Percentiles rank a stretch among this genome's conserved stretches.
Conservation (phyloP, 306 rosid genomes). For the Calophaca sinica region DNA sequence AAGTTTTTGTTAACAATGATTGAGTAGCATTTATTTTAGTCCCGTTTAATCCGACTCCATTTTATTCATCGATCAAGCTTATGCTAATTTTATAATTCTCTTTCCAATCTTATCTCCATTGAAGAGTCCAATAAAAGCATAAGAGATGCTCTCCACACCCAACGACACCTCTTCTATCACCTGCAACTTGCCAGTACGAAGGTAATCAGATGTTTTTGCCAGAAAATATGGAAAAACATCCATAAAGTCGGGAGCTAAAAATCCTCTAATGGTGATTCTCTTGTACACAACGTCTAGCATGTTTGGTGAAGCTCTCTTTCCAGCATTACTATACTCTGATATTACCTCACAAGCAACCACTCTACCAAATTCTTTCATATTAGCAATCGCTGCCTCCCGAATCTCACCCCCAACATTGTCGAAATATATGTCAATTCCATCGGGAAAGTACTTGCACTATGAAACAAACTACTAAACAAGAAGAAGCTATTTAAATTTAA, state of each 20-base stretch:
- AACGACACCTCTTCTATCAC: constrained; percentile 60
- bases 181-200: constrained; percentile 55
- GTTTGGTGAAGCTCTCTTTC: constrained; percentile 54
- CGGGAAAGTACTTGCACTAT: constrained; percentile 59
- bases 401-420: constrained; percentile 81
- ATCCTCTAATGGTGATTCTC: constrained; percentile 65
- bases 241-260: constrained; percentile 52
- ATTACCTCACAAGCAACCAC: constrained; percentile 71
- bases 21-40: too few relatives aligned
- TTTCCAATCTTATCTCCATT: constrained; percentile 70
- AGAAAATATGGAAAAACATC: constrained; percentile 50
- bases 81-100: constrained; percentile 56
- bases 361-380: constrained; percentile 70
- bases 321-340: constrained; percentile 56
- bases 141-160: constrained; percentile 66
- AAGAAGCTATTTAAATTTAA: not conserved
- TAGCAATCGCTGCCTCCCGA: constrained; percentile 67
- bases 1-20: too few relatives aligned
- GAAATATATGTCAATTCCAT: constrained; percentile 76
- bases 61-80: constrained; percentile 15
- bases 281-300: constrained; percentile 69
- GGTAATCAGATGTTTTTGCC: constrained; percentile 48
- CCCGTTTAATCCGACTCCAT: too few relatives aligned
- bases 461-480: not conserved
- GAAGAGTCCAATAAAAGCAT: constrained; percentile 68